These are phyloP conservation scores for Hawksworthiomyces lignivorus DNA, from an alignment of 2,329 filamentous ascomycete genomes.

Conservation along the genomic window DNA sequence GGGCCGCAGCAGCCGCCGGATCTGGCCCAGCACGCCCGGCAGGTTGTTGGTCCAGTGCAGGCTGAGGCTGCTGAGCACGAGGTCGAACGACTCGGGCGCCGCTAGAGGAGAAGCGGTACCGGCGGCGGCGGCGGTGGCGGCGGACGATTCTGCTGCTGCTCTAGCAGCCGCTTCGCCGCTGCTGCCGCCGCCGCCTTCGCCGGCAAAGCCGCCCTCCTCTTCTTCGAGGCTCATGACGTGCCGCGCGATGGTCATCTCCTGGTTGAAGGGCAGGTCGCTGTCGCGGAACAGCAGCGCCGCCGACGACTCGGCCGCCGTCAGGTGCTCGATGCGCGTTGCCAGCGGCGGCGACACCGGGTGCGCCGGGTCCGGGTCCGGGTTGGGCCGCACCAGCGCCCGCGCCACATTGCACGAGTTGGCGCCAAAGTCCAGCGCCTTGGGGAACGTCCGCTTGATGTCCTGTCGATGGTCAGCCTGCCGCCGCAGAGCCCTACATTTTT, in stretches of 20 bases:
- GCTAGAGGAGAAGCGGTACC: constrained; percentile 55
- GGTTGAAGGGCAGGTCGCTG: constrained; percentile 64
- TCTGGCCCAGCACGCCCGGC: constrained; percentile 72
- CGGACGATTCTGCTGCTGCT: neutral
- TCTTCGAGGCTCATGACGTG: constrained; percentile 68
- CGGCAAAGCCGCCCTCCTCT: constrained; percentile 12
- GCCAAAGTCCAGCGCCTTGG: constrained; percentile 80
- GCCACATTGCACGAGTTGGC: constrained; percentile 95
- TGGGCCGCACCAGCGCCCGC: constrained; percentile 63
- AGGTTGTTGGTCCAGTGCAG: constrained; percentile 98
- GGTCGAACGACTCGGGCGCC: constrained; percentile 69
- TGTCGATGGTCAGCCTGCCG: too few relatives aligned
- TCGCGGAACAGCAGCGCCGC: constrained; percentile 73
- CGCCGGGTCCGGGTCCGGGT: constrained; percentile 54
- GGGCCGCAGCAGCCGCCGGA: constrained; percentile 81
- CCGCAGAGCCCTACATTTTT: too few relatives aligned
- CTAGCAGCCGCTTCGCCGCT: neutral
- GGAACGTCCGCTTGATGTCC: constrained; percentile 89
- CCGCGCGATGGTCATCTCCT: constrained; percentile 62
- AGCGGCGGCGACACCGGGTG: constrained; percentile 57
- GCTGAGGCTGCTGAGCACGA: constrained; percentile 80
- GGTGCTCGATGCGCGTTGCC: constrained; percentile 59
- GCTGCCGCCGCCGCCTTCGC: neutral
- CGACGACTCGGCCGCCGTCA: constrained; percentile 80
- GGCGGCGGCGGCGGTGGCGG: constrained; percentile 19